Evolutionary conservation across 2,329 filamentous ascomycete species (phyloP).

Genomic region (Cercospora sojina): DNA sequence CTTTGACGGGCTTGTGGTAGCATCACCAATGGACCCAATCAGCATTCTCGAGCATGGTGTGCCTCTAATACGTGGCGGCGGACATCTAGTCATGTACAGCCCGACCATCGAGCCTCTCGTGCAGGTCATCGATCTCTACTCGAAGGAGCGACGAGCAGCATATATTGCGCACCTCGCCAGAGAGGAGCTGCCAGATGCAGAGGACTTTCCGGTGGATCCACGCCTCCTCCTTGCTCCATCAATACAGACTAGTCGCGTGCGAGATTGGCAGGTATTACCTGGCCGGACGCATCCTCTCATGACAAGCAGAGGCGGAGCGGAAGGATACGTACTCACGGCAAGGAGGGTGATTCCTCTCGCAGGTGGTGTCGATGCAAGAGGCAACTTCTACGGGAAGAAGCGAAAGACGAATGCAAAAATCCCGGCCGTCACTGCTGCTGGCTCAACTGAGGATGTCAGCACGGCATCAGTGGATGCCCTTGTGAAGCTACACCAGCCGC

Average conservation of each 20-base stretch:
- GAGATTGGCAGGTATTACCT: constrained; percentile 87
- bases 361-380: constrained; percentile 77
- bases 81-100: constrained; percentile 81
- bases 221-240: constrained; percentile 75
- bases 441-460: not conserved
- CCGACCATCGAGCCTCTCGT: constrained; percentile 77
- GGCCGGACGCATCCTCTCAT: constrained; percentile 91
- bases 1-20: constrained; percentile 81
- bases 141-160: constrained; percentile 72
- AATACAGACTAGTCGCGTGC: constrained; percentile 76
- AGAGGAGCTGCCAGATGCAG: constrained; percentile 40
- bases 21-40: constrained; percentile 76
- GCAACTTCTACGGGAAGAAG: constrained; percentile 64
- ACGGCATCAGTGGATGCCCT: not conserved
- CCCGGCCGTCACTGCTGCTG: not conserved
- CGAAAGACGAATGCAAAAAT: constrained; percentile 52
- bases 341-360: constrained; percentile 77
- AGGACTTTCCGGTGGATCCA: constrained; percentile 85
- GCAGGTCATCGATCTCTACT: constrained; percentile 78
- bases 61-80: constrained; percentile 78
- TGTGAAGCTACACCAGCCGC: not conserved
- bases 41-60: constrained; percentile 73
- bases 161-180: constrained; percentile 56
- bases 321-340: constrained; percentile 86
- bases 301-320: constrained; percentile 81